Percentiles rank a stretch among this genome's conserved stretches.
These are phyloP conservation scores for Pharnaceum exiguum DNA, from an alignment of 148 eudicot genomes.

Conservation along the genomic window DNA sequence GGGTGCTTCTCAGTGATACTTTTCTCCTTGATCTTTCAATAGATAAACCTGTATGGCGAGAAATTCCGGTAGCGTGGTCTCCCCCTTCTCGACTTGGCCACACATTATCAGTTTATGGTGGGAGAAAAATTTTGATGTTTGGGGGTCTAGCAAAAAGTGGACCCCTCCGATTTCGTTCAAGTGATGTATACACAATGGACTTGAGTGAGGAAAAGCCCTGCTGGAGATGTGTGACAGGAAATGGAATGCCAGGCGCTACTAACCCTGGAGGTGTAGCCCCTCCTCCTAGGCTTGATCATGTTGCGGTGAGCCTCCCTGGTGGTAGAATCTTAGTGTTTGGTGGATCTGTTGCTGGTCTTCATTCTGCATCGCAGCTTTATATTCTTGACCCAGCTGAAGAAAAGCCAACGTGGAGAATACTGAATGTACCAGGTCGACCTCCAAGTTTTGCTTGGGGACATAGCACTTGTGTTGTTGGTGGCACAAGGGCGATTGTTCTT, in stretches of 20 bases:
- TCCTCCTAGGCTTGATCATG: constrained; percentile 93
- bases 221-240: constrained; percentile 89
- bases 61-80: constrained; percentile 85
- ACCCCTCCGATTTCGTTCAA: constrained; percentile 78
- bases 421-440: constrained; percentile 88
- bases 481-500: constrained; percentile 92
- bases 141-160: constrained; percentile 96
- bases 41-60: constrained; percentile 91
- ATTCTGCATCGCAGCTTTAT: constrained; percentile 91
- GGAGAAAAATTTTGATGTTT: constrained; percentile 89
- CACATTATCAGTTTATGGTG: constrained; percentile 86
- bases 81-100: constrained; percentile 97
- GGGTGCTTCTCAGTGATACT: constrained; percentile 88
- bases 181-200: constrained; percentile 88
- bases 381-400: constrained; percentile 92
- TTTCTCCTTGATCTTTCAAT: constrained; percentile 88
- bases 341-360: constrained; percentile 96
- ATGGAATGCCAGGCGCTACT: constrained; percentile 92
- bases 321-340: constrained; percentile 91
- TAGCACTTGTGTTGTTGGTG: constrained; percentile 91
- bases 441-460: constrained; percentile 99
- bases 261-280: constrained; percentile 95
- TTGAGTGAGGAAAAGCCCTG: constrained; percentile 86
- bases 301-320: constrained; percentile 94
- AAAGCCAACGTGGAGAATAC: constrained; percentile 89